Evolutionary conservation across 2,329 filamentous ascomycete species (phyloP).

Genomic region (Claviceps citrina): DNA sequence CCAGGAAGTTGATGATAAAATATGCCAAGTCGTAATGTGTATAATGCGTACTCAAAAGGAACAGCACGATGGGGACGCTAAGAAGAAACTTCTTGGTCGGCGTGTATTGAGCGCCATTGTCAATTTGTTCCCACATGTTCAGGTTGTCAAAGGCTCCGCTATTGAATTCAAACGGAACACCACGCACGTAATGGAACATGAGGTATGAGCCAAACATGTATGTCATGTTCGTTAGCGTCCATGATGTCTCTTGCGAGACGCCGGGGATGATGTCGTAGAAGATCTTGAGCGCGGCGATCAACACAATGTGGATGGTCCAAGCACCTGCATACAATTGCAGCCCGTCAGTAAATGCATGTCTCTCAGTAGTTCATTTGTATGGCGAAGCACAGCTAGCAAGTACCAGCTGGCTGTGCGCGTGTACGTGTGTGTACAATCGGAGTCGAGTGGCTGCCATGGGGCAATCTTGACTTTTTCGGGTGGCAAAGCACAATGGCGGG

Average conservation of each 20-base stretch:
- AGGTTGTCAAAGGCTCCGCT: slow-evolving; percentile 96
- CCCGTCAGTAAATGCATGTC: background rate
- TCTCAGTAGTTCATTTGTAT: background rate
- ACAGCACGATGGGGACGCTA: slow-evolving; percentile 83
- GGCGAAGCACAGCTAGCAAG: too few species aligned
- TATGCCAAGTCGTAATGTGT: slow-evolving; percentile 95
- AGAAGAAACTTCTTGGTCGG: slow-evolving; percentile 97
- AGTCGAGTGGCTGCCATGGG: background rate
- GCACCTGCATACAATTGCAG: slow-evolving; percentile 47
- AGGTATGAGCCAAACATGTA: slow-evolving; percentile 99
- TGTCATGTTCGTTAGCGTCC: slow-evolving; percentile 95
- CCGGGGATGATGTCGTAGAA: slow-evolving; percentile 93
- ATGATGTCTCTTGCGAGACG: slow-evolving; percentile 93
- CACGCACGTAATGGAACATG: slow-evolving; percentile 98
- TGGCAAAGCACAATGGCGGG: background rate
- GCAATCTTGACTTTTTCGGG: background rate
- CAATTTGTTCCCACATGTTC: slow-evolving; percentile 99
- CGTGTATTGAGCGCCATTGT: slow-evolving; percentile 96
- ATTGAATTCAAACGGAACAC: slow-evolving; percentile 97
- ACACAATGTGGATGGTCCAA: slow-evolving; percentile 92
- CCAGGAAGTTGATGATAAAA: slow-evolving; percentile 93
- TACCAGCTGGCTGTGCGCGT: too few species aligned
- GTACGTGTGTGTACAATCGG: too few species aligned
- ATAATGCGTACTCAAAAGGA: slow-evolving; percentile 94
- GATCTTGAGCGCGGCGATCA: slow-evolving; percentile 85